Percentiles rank a stretch among this genome's conserved stretches.
phyloP scores from a whole-genome alignment of 139 green algal species.

The Yamagishiella unicocca region DNA sequence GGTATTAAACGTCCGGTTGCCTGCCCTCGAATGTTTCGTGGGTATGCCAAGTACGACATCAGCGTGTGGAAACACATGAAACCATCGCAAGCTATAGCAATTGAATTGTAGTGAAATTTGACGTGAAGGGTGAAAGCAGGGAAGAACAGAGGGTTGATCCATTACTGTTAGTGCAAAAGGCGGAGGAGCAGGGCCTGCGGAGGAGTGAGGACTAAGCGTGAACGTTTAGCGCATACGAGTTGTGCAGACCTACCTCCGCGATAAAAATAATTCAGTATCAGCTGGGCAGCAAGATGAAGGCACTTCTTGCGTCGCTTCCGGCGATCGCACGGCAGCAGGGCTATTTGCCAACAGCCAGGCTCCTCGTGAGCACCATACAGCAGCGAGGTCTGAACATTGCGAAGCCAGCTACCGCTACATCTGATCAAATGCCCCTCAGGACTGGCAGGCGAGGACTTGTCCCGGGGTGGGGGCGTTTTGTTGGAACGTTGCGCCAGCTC shows the following conservation, averaged over 20 bases:
- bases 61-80: neutral
- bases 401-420: neutral
- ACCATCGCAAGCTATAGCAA: neutral
- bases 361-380: neutral
- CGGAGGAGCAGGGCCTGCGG: no score
- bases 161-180: no score
- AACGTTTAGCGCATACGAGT: no score
- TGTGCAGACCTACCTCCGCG: no score
- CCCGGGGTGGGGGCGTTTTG: neutral
- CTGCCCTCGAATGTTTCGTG: neutral
- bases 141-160: no score
- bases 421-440: slow-evolving; percentile 4
- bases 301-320: neutral
- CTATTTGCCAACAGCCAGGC: neutral
- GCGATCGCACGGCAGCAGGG: neutral
- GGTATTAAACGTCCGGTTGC: no score
- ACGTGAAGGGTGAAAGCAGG: neutral
- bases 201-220: no score
- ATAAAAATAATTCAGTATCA: no score
- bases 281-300: no score
- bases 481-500: no score
- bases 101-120: neutral
- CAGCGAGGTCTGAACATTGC: neutral
- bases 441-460: neutral
- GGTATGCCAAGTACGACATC: neutral